Evolutionary conservation across 108 stramenopile species (phyloP), one percentile per base, ranked within the genome.

Genomic region (Nitzschia sp.): DNA sequence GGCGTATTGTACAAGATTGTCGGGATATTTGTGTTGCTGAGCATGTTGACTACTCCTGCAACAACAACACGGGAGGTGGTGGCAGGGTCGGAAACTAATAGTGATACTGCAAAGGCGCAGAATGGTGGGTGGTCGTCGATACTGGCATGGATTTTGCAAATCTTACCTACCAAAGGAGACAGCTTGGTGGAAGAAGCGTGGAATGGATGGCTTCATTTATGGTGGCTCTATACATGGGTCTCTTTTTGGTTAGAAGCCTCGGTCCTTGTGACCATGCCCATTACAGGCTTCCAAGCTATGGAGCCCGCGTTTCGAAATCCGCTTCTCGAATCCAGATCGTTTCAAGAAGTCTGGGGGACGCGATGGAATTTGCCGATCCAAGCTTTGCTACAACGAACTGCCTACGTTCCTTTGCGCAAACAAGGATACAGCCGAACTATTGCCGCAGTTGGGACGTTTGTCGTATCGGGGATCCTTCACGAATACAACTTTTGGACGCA

Each of bases 341-440:
- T 57, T 53, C 46, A 64, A n/a, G 72, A 79, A 56, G 31, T 31
- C 2, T 79, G 78, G 78, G 73, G 67, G 22, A 35, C 26, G 52
- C 71, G 72, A 41, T 79, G 78, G 78, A 79, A 79, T 46, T n/a
- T 45, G 44, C 58, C 78, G 13, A 67, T 79, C 4, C 67, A 73
- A 13, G 26, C 4, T 22, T 26, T 79, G 21, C 48, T 79, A n/a
- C 66, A 75, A 63, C 52, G 78, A n/a, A 65, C 66, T 13, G 28
- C 71, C 25, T 79, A 79, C 23, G 48, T 69, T 61, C 78, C 78
- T n/a, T 3, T 38, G 13, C 31, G 45, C n/a, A 54, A 57, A 45
- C 19, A 17, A 2, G 44, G 59, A 17, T 30, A 28, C n/a, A 26
- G 45, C 19, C 34, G 45, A 30, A 19, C 16, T 19, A 28, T 58